Percentiles rank a stretch among this genome's conserved stretches.
phyloP scores from a whole-genome alignment of 208 protist genomes.

The Trypanosoma melophagium region DNA sequence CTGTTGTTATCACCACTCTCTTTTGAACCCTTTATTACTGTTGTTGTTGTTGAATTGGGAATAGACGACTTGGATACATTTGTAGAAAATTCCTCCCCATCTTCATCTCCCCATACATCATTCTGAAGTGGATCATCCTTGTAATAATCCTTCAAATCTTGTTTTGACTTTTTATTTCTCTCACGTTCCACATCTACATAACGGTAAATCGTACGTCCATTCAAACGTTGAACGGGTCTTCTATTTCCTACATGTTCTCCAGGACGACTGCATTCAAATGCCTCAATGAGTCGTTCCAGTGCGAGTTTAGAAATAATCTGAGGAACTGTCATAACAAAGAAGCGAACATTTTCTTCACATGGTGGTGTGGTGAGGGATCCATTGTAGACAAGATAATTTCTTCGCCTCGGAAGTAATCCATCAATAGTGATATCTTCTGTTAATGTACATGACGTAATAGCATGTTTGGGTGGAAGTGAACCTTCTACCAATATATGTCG shows the following conservation, averaged over 20 bases:
- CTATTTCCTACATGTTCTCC: conserved; percentile 57
- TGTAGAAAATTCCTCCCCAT: not conserved
- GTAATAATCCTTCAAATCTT: conserved; percentile 14
- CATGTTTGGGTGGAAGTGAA: conserved; percentile 46
- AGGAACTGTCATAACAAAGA: conserved; percentile 80
- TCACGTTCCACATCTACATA: conserved; percentile 40
- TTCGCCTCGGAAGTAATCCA: conserved; percentile 41
- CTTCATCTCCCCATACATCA: conserved; percentile 10
- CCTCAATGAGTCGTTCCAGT: conserved; percentile 47
- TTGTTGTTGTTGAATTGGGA: too few relatives aligned
- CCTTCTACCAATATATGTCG: conserved; percentile 67
- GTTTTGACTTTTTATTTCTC: conserved; percentile 1
- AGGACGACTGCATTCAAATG: conserved; percentile 40
- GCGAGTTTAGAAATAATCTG: conserved; percentile 53
- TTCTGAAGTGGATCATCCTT: not conserved
- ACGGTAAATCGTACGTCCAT: conserved; percentile 58
- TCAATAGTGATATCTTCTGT: conserved; percentile 46
- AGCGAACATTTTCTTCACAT: conserved; percentile 71
- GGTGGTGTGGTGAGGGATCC: conserved; percentile 78
- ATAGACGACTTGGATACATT: too few relatives aligned
- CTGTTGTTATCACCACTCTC: not conserved
- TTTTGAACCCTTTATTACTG: not conserved
- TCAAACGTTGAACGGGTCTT: conserved; percentile 62
- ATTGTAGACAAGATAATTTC: conserved; percentile 77
- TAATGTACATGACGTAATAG: conserved; percentile 64